Conservation (phyloP, 768 basidiomycete genomes). For the Rhizopogon rudus region DNA sequence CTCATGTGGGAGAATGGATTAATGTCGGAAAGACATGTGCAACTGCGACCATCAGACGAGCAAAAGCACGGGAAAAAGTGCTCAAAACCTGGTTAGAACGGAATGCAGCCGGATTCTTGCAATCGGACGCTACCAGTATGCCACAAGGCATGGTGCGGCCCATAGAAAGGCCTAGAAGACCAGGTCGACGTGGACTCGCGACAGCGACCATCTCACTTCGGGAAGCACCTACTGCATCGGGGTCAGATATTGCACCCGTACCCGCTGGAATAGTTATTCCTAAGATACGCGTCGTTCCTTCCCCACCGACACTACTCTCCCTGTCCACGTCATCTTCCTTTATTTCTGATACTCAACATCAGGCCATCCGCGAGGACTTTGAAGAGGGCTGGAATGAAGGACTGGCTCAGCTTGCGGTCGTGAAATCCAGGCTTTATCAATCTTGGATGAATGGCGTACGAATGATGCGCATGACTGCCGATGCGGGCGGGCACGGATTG, state of each 20-base stretch:
- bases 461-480: constrained; percentile 35
- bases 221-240: constrained; percentile 18
- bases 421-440: constrained; percentile 37
- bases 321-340: constrained; percentile 38
- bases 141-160: constrained; percentile 3
- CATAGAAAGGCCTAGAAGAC: constrained; percentile 21
- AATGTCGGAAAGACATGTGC: constrained; percentile 60
- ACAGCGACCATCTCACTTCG: constrained; percentile 61
- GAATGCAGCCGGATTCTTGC: constrained; percentile 7
- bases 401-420: constrained; percentile 45
- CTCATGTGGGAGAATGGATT: constrained; percentile 50
- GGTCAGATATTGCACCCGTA: constrained; percentile 8
- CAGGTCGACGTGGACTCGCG: constrained; percentile 59
- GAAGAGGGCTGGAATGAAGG: constrained; percentile 61
- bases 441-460: constrained; percentile 43
- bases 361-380: constrained; percentile 45
- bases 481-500: constrained; percentile 27
- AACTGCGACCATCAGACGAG: constrained; percentile 52
- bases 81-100: constrained; percentile 47
- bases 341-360: constrained; percentile 30
- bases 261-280: constrained; percentile 13
- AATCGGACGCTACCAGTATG: background rate
- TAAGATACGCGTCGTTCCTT: constrained; percentile 56
- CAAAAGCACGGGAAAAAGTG: constrained; percentile 63
- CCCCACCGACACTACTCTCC: constrained; percentile 42